Evolutionary conservation across 495 filamentous ascomycete species (phyloP), one percentile per base, ranked within the genome.

Genomic region (Amorphotheca resinae): DNA sequence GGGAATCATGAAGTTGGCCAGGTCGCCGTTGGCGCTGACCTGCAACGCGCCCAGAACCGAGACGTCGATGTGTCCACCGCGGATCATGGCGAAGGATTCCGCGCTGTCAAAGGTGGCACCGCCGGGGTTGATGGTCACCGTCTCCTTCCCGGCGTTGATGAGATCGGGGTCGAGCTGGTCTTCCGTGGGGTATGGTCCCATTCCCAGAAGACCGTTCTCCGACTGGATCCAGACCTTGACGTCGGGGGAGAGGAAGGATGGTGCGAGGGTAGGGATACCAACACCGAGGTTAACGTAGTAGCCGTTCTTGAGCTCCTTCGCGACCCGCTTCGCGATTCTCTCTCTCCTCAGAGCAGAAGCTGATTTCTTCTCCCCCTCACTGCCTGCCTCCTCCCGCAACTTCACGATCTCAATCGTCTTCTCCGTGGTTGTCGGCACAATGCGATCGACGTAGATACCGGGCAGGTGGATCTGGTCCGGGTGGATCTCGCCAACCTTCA

Each of bases 121-220:
- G 22, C 88, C 87, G 0, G 80, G 77, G 12, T 76, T 67, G 14
- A 95, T 73, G 5, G 88, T 95, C 6, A 94, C 85, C 0, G 87
- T 94, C 65, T 95, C 87, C 65, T 95, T 95, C 23, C 87, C 88
- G 16, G 87, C 87, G 49, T 95, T 95, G 69, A 94, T 87, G 20
- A 94, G 72, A 62, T 95, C 87, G 2, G 74, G 61, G 48, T 80
- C 76, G 20, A 77, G 66, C 23, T 71, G 66, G 52, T 93, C 87
- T 56, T 91, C 85, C 54, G 79, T 60, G 0, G 77, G 77, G 52
- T 81, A 77, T 15, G 74, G 66, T 9, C 77, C 76, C 66, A 95
- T 70, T 9, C 87, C 87, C 3, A 95, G 68, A 33, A 94, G 87
- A n/a, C 87, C 87, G 59, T 95, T 95, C 67, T 95, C 87, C 12